These are phyloP conservation scores for Spergularia bocconei DNA, from an alignment of 148 eudicot species.

Conservation along the genomic window DNA sequence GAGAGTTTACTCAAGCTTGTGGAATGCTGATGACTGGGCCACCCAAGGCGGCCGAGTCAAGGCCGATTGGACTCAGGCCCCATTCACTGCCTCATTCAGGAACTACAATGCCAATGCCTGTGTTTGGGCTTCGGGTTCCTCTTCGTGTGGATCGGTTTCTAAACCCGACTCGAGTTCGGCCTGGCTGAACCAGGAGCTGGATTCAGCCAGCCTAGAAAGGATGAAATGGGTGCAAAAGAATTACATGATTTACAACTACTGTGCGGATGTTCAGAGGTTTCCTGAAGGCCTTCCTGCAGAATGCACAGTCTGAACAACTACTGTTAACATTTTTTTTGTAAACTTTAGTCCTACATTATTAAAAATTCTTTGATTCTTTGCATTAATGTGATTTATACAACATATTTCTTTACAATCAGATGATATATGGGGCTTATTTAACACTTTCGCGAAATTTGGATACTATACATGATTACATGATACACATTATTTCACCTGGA, in stretches of 20 bases:
- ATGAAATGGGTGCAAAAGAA: slow-evolving; percentile 37
- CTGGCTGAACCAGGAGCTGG: slow-evolving; percentile 39
- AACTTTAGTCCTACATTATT: background rate
- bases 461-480: background rate
- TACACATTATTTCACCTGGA: slow-evolving; percentile 26
- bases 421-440: too few relatives aligned
- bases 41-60: slow-evolving; percentile 37
- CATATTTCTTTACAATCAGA: too few relatives aligned
- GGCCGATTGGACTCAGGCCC: slow-evolving; percentile 33
- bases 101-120: slow-evolving; percentile 30
- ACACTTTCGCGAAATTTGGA: background rate
- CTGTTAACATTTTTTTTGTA: background rate
- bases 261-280: slow-evolving; percentile 41
- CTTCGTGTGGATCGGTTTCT: slow-evolving; percentile 25
- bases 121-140: slow-evolving; percentile 25
- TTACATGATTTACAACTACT: slow-evolving; percentile 45
- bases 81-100: slow-evolving; percentile 22
- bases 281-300: slow-evolving; percentile 41
- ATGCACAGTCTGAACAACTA: slow-evolving; percentile 19
- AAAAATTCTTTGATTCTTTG: slow-evolving; percentile 22
- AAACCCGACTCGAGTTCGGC: background rate
- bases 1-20: slow-evolving; percentile 36
- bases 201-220: slow-evolving; percentile 31
- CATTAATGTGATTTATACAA: background rate
- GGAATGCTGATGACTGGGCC: slow-evolving; percentile 46